Percentiles rank a stretch among this genome's conserved stretches.
These are phyloP conservation scores for Lagenaria siceraria DNA, from an alignment of 306 rosid species.

Conservation along the genomic window DNA sequence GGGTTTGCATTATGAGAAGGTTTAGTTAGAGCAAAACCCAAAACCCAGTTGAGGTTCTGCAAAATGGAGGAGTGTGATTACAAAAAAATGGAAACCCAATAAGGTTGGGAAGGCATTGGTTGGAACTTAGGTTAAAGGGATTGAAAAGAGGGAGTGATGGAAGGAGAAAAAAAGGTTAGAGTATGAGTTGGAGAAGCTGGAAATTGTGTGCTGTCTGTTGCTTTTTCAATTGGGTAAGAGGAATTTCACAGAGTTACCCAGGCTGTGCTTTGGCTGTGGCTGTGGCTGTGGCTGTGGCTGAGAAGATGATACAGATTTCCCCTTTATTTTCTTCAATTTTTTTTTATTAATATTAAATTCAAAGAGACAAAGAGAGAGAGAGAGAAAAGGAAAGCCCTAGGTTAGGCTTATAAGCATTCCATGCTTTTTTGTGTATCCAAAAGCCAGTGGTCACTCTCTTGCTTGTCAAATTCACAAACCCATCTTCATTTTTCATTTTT, in stretches of 20 bases:
- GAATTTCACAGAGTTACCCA: constrained; percentile 3
- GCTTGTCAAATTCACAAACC: background rate
- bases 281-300: constrained; percentile 12
- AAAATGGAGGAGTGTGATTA: background rate
- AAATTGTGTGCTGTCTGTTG: constrained; percentile 10
- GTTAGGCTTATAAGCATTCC: background rate
- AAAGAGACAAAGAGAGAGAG: background rate
- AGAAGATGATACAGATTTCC: background rate
- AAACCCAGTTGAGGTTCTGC: constrained; percentile 10
- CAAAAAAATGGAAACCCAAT: background rate
- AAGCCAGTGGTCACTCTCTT: constrained; percentile 5
- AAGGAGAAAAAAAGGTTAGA: background rate
- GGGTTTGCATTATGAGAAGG: constrained; percentile 11
- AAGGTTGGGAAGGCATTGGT: background rate
- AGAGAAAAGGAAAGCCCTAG: background rate
- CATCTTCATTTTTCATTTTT: background rate
- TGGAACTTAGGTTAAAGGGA: background rate
- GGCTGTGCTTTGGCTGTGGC: constrained; percentile 16
- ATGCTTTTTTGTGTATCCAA: background rate
- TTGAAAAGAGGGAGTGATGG: background rate
- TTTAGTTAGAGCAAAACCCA: constrained; percentile 13
- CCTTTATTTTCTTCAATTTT: background rate
- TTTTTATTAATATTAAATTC: background rate
- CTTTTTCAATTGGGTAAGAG: constrained; percentile 12
- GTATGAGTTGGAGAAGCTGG: constrained; percentile 16